Base-by-base conservation (phyloP, 768 basidiomycete species). In the Mycena crocata region DNA sequence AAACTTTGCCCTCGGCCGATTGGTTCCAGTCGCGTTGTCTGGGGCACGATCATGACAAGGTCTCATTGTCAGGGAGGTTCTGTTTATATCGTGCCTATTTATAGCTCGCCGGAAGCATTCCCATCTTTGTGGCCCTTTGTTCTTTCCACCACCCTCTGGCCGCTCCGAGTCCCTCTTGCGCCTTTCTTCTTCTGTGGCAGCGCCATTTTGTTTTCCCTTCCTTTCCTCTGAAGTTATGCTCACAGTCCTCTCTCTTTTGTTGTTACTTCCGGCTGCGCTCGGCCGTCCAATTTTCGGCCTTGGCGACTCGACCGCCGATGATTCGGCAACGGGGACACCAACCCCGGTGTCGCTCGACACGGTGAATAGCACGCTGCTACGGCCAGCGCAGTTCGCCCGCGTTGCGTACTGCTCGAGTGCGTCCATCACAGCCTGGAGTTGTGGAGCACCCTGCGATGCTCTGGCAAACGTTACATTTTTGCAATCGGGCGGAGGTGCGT, bases 341-440 rank as follows among this genome's bases (percentile, higher is more conserved):
- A 31, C 59, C 5, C n/a, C 66, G 8, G 19, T 67, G 7, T 50
- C 55, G 1, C 45, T 62, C 7, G 26, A 17, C 12, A 39, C 35
- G 3, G 60, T 49, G 5, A 46, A 62, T 26, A 60, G 49, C 57
- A 67, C 44, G 23, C 39, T 67, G 31, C 39, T 76, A 3, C 77
- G 79, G 5, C 78, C 81, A 6, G 80, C 81, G 5, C 71, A 74
- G 35, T 83, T 83, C 66, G 66, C 69, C 10, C 80, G 78, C 2
- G 75, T 79, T 21, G 79, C 76, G 35, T 84, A 83, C 66, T 84
- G 81, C 72, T 71, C 77, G 19, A 74, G 72, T 13, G 72, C 52
- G 2, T 68, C 74, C 2, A 77, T 83, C 19, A 70, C 72, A 39
- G 72, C 70, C 44, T 78, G 74, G 76, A 45, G 1, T 9, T 67